Conservation (phyloP, 139 green algal species). For the Tetradesmus obliquus region DNA sequence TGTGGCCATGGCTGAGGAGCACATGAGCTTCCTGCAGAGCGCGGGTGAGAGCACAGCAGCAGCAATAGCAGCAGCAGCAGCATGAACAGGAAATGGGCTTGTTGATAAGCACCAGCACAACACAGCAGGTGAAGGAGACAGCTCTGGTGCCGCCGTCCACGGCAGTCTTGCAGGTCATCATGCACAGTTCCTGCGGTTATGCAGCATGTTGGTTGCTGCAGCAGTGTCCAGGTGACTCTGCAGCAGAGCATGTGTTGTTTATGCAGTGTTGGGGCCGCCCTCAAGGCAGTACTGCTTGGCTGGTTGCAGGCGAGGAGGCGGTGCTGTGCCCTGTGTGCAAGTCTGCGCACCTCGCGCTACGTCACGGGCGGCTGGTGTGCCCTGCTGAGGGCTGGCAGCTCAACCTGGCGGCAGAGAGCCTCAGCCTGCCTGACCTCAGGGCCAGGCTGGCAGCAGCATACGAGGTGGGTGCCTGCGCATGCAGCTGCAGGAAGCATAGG, state of each 20-base stretch:
- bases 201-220: background rate
- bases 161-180: background rate
- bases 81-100: background rate
- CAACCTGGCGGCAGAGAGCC: constrained; percentile 20
- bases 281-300: background rate
- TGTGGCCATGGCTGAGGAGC: constrained; percentile 17
- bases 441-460: background rate
- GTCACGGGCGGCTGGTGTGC: constrained; percentile 32
- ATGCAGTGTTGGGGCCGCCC: too few relatives aligned
- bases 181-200: background rate
- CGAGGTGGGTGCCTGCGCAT: background rate
- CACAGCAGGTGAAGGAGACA: background rate
- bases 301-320: background rate
- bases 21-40: constrained; percentile 15
- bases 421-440: background rate
- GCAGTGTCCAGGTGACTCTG: background rate
- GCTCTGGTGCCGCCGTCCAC: background rate
- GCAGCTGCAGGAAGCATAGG: background rate
- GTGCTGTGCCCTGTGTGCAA: constrained; percentile 34
- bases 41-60: background rate
- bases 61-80: background rate
- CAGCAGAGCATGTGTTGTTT: background rate
- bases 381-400: constrained; percentile 36
- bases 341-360: background rate
- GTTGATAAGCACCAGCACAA: background rate